Evolutionary conservation across 257 asterid species (phyloP).

Genomic region (Plectranthus barbatus): DNA sequence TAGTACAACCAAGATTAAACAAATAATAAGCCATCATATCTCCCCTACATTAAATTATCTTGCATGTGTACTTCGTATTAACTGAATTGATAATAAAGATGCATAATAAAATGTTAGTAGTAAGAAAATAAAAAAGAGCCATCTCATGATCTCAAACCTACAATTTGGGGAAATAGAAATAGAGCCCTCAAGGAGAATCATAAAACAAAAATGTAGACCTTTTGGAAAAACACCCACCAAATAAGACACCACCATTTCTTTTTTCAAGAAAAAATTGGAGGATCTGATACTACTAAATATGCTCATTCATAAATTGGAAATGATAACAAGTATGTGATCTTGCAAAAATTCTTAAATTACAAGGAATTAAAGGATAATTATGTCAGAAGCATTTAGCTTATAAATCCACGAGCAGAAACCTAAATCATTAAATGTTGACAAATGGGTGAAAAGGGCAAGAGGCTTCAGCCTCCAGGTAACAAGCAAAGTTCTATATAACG

Average conservation of each 20-base stretch:
- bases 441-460: background rate
- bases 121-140: background rate
- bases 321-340: background rate
- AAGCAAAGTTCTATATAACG: too few species aligned
- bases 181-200: background rate
- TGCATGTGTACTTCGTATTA: background rate
- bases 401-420: background rate
- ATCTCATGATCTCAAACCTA: background rate
- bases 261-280: background rate
- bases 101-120: background rate
- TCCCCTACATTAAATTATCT: background rate
- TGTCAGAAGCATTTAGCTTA: too few species aligned
- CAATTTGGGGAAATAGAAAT: background rate
- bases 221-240: background rate
- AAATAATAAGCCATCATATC: background rate
- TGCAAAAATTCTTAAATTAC: background rate
- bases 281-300: background rate
- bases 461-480: background rate
- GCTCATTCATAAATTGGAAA: background rate
- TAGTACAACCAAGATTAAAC: background rate
- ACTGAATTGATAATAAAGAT: background rate
- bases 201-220: background rate
- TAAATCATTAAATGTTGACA: background rate
- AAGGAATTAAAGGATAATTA: background rate
- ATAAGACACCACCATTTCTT: background rate